Percentiles rank a stretch among this genome's conserved stretches.
phyloP scores from a whole-genome alignment of 2,329 filamentous ascomycete species.

The Pseudogymnoascus sp. region DNA sequence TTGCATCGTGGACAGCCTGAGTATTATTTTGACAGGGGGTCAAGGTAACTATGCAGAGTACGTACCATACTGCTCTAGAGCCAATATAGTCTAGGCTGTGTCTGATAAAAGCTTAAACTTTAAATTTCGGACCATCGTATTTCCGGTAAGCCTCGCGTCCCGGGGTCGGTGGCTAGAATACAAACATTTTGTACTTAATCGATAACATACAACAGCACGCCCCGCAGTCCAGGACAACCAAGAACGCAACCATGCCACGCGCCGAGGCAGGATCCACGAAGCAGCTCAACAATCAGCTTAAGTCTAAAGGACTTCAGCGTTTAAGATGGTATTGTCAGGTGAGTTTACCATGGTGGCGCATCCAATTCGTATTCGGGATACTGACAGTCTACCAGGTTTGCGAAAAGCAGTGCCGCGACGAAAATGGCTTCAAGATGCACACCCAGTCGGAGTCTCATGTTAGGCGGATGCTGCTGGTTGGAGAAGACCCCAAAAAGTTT shows the following conservation, averaged over 20 bases:
- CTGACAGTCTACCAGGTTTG: conserved; percentile 53
- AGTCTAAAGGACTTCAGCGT: conserved; percentile 69
- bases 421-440: conserved; percentile 90
- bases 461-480: conserved; percentile 80
- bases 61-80: background rate
- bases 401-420: conserved; percentile 69
- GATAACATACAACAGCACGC: background rate
- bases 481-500: conserved; percentile 76
- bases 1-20: too few species aligned
- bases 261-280: conserved; percentile 92
- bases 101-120: conserved; percentile 1
- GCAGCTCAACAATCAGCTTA: conserved; percentile 83
- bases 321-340: conserved; percentile 84
- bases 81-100: background rate
- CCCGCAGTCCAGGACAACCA: background rate
- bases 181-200: background rate
- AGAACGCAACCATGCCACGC: conserved; percentile 60
- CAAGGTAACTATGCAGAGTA: background rate
- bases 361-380: background rate
- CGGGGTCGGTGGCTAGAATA: background rate
- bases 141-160: background rate
- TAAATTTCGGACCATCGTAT: background rate
- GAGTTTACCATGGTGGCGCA: conserved; percentile 22
- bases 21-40: background rate
- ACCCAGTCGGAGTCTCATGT: conserved; percentile 79